Evolutionary conservation across 495 filamentous ascomycete species (phyloP).

Genomic region (Aspergillus bertholletiae): DNA sequence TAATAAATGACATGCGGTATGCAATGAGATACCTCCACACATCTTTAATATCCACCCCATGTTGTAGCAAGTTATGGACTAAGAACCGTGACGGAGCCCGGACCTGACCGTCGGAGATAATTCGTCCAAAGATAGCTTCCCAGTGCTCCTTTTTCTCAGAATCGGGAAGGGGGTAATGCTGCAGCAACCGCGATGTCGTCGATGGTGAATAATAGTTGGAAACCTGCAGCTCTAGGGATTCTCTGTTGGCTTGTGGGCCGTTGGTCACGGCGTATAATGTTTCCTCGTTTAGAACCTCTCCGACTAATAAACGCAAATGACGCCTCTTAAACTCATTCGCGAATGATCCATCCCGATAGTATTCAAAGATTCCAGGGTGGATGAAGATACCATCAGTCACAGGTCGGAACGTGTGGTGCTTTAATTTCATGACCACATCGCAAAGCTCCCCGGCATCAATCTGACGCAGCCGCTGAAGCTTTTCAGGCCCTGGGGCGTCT

Average conservation of each 20-base stretch:
- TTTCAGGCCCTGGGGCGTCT: conserved; percentile 24
- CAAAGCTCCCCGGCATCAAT: conserved; percentile 26
- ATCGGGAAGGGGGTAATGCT: conserved; percentile 30
- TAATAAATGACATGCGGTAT: conserved; percentile 26
- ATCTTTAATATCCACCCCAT: conserved; percentile 19
- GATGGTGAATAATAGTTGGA: conserved; percentile 42
- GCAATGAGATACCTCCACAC: conserved; percentile 27
- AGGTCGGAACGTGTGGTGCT: conserved; percentile 44
- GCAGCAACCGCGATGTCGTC: conserved; percentile 29
- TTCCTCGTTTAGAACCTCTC: conserved; percentile 46
- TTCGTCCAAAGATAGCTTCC: conserved; percentile 39
- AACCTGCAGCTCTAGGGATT: conserved; percentile 33
- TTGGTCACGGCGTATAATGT: conserved; percentile 37
- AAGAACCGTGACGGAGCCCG: conserved; percentile 26
- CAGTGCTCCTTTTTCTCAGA: conserved; percentile 29
- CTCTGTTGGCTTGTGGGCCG: conserved; percentile 29
- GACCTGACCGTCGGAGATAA: conserved; percentile 49
- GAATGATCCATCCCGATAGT: conserved; percentile 39
- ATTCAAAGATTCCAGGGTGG: conserved; percentile 29
- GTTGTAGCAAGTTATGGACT: conserved; percentile 14
- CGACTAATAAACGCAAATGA: conserved; percentile 40
- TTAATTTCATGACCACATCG: conserved; percentile 26
- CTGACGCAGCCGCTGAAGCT: conserved; percentile 33
- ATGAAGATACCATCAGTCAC: conserved; percentile 42
- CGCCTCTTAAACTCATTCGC: conserved; percentile 33